Evolutionary conservation across 345 rosid genomes (phyloP).

Genomic region (Pelargonium nanum): DNA sequence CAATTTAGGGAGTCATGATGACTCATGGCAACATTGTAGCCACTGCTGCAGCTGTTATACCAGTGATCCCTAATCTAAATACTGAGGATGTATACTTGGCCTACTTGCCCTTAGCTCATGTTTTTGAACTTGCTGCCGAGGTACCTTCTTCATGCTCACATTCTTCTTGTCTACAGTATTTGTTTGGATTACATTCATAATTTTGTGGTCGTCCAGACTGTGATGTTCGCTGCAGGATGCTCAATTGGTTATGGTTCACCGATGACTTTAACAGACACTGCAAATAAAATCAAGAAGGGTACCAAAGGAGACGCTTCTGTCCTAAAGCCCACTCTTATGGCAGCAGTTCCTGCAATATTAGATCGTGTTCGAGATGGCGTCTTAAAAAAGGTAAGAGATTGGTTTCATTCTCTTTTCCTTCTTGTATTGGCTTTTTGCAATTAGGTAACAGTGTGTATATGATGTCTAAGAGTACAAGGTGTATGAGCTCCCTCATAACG

Average conservation of each 20-base stretch:
- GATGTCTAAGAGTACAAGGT: neutral
- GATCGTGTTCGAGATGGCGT: slow-evolving; percentile 86
- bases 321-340: slow-evolving; percentile 70
- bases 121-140: slow-evolving; percentile 90
- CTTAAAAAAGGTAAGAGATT: slow-evolving; percentile 45
- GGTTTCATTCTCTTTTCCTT: neutral
- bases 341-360: slow-evolving; percentile 83
- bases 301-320: slow-evolving; percentile 83
- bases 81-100: slow-evolving; percentile 55
- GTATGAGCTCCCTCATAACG: slow-evolving; percentile 5
- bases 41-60: slow-evolving; percentile 70
- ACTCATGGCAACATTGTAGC: slow-evolving; percentile 77
- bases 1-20: slow-evolving; percentile 80
- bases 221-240: slow-evolving; percentile 54
- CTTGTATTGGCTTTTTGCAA: slow-evolving; percentile 1
- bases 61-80: slow-evolving; percentile 48
- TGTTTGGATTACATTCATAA: slow-evolving; percentile 13
- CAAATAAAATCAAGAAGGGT: slow-evolving; percentile 76
- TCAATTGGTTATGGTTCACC: slow-evolving; percentile 87
- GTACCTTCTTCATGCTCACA: slow-evolving; percentile 20
- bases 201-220: slow-evolving; percentile 38
- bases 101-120: slow-evolving; percentile 91
- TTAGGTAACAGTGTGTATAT: neutral
- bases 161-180: slow-evolving; percentile 6
- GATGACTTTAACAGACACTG: slow-evolving; percentile 69